These are phyloP conservation scores for Raphanus hybrid DNA, from an alignment of 441 rosid species.

Conservation along the genomic window DNA sequence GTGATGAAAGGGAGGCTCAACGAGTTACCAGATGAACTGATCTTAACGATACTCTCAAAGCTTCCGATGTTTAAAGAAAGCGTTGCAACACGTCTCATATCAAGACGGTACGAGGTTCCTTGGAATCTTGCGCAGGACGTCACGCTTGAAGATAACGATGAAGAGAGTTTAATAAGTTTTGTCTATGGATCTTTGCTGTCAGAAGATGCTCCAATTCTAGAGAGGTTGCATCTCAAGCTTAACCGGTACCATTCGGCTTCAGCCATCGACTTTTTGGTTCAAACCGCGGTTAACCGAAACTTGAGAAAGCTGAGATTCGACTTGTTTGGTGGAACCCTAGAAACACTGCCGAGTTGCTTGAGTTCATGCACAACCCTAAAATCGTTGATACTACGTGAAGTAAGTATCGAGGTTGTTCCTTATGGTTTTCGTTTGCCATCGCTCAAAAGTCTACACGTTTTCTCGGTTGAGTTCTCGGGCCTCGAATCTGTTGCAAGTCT, in stretches of 20 bases:
- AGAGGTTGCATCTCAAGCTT: background rate
- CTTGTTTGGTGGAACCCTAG: background rate
- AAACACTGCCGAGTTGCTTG: background rate
- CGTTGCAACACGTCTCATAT: slow-evolving; percentile 4
- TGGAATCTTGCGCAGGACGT: background rate
- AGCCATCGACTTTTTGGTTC: background rate
- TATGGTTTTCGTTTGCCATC: background rate
- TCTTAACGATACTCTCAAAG: background rate
- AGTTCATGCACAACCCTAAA: background rate
- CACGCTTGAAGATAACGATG: background rate
- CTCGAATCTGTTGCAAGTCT: background rate
- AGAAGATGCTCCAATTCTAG: background rate
- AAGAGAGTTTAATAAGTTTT: too few relatives aligned
- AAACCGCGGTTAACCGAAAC: background rate
- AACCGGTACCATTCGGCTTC: background rate
- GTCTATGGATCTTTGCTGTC: background rate
- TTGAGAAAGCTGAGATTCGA: background rate
- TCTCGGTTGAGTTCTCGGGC: background rate
- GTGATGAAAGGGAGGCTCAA: background rate
- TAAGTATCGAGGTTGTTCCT: background rate
- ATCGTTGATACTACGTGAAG: background rate
- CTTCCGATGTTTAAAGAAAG: background rate
- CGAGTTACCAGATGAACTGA: background rate
- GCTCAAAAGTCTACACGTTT: background rate
- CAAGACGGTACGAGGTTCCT: background rate